These are phyloP conservation scores for Aspergillus luchuensis DNA, from an alignment of 2,329 filamentous ascomycete species.

Conservation along the genomic window DNA sequence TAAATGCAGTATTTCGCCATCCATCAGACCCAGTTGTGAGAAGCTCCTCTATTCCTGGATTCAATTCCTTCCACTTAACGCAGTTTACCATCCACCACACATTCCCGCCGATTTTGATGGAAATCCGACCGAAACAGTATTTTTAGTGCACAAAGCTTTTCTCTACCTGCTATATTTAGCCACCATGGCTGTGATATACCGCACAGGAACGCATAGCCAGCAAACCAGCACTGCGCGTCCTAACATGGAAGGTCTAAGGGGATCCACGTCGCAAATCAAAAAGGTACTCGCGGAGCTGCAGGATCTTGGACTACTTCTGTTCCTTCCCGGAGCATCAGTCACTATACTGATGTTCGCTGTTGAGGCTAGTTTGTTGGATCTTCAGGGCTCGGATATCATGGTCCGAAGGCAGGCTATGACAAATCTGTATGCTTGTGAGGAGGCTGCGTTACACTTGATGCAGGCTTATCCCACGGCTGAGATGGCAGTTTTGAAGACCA, in stretches of 20 bases:
- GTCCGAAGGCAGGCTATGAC: neutral
- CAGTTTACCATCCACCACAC: neutral
- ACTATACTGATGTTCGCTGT: neutral
- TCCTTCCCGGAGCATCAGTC: neutral
- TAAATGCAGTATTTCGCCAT: neutral
- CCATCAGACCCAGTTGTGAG: neutral
- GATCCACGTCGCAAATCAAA: neutral
- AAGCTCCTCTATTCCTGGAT: neutral
- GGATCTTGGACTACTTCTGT: neutral
- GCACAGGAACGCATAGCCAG: neutral
- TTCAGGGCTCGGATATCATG: neutral
- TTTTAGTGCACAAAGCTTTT: neutral
- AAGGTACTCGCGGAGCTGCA: neutral
- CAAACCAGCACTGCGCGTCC: neutral
- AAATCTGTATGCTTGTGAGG: slow-evolving; percentile 1
- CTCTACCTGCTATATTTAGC: neutral
- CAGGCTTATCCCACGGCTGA: neutral
- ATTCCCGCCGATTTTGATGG: neutral
- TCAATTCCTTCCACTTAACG: neutral
- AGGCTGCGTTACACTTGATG: neutral
- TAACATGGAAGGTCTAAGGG: neutral
- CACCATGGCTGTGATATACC: neutral
- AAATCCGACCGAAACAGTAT: neutral
- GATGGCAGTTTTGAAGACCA: neutral
- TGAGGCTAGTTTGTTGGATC: neutral